phyloP scores from a whole-genome alignment of 495 filamentous ascomycete genomes.

The Cercophora sp. region DNA sequence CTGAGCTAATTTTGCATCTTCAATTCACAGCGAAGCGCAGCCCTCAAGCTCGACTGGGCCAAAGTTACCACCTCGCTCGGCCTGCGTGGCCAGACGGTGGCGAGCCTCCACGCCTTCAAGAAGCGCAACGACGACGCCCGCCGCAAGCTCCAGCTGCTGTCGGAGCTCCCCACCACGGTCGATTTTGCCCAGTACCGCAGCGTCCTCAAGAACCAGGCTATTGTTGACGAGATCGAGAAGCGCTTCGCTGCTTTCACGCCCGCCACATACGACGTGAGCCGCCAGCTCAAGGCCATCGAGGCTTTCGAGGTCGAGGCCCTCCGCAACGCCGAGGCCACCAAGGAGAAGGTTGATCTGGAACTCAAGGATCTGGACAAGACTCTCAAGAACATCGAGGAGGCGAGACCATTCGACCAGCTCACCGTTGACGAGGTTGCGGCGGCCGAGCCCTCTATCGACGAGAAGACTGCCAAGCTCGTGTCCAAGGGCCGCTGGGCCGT shows the following conservation, averaged over 20 bases:
- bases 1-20: conserved; percentile 49
- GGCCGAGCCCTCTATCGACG: conserved; percentile 91
- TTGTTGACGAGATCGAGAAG: conserved; percentile 95
- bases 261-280: conserved; percentile 77
- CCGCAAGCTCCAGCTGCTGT: conserved; percentile 78
- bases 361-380: conserved; percentile 88
- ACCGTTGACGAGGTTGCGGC: conserved; percentile 96
- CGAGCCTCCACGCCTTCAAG: conserved; percentile 92
- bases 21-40: conserved; percentile 82
- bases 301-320: conserved; percentile 95
- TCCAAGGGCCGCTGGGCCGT: conserved; percentile 96
- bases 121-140: conserved; percentile 99
- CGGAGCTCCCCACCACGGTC: conserved; percentile 72
- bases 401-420: conserved; percentile 92
- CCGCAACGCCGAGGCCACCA: conserved; percentile 94
- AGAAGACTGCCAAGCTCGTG: conserved; percentile 86
- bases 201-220: conserved; percentile 86
- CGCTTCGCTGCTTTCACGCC: conserved; percentile 88
- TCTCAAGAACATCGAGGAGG: conserved; percentile 92
- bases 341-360: conserved; percentile 89
- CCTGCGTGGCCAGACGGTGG: conserved; percentile 88
- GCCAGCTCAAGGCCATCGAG: conserved; percentile 96
- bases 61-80: conserved; percentile 88
- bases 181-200: conserved; percentile 93
- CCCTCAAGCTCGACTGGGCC: conserved; percentile 98